Evolutionary conservation across 2,329 filamentous ascomycete genomes (phyloP), one percentile per base, ranked within the genome.

Genomic region (Endoconidiophora polonica): DNA sequence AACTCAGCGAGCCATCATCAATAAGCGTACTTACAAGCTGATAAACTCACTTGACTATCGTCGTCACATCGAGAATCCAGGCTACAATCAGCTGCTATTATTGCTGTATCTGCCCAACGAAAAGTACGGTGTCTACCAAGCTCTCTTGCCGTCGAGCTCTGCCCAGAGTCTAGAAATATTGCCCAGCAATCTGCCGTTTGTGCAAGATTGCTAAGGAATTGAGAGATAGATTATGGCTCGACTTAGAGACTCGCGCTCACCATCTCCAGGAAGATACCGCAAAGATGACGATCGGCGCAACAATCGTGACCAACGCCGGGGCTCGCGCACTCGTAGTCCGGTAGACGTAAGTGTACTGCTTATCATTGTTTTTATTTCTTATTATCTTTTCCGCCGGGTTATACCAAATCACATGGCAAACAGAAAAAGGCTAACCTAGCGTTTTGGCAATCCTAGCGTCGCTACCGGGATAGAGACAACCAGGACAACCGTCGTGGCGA

Each of bases 241-340:
- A 67, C 74, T 69, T 68, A 76, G 71, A 73, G 73, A 76, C 71
- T 76, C 74, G 69, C 74, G 84, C 83, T 90, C 84, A 88, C 85
- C 84, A 84, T 69, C 82, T 77, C 68, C 76, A 56, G 55, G 55
- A 56, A 56, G 55, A 55, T 51, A 67, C 61, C 74, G 73, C 59
- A 74, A 78, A 66, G 71, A 74, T 66, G 73, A 74, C 63, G 69
- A 71, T 57, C 70, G 71, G 55, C 66, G 69, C 54, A 67, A 70
- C 59, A 65, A 67, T 52, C 44, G 36, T 26, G 70, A 73, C 57
- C 61, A 67, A 60, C 71, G 74, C 54, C 72, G 74, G 52, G 72
- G 76, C 54, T 73, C 71, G 57, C 71, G 75, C 59, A 80, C 78
- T 57, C 71, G 78, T 59, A 82, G 76, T 58, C 73, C 73, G 48